Evolutionary conservation across 148 eudicot species (phyloP), one percentile per base, ranked within the genome.

Genomic region (Silene conica): DNA sequence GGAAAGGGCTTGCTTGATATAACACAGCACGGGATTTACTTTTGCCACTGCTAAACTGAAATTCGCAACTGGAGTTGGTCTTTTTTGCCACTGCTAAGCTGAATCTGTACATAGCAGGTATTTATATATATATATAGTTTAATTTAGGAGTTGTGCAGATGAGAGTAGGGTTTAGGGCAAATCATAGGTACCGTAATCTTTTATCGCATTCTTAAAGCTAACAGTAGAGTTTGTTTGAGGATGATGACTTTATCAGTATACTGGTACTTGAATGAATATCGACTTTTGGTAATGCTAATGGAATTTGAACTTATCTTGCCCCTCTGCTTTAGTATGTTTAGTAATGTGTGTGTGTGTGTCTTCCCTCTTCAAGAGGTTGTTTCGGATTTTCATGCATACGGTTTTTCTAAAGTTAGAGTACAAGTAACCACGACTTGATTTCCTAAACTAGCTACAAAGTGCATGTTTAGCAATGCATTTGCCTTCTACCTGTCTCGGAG

Each of bases 101-200:
- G 56, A 67, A 67, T 18, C 6, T 74, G 74, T 74, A 63, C 31
- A 79, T 63, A 45, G 69, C 62, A 58, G 55, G 69, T 48, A 19
- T 14, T n/a, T 73, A 59, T 73, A 54, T 67, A 59, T 73, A 54
- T 67, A 72, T 60, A 8, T 50, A 71, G 72, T 66, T 63, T 54
- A 59, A 34, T 45, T 74, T 79, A 74, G 70, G 63, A 38, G 45
- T 20, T 62, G 77, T 73, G 73, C 71, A 60, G 63, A 31, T 31
- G 34, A 68, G 41, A 25, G 71, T 65, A 77, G 80, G 56, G 55
- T 26, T 26, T 41, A 65, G 70, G 16, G 59, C 21, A 28, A n/a
- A 16, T 41, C 23, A 50, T 66, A 15, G 43, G 69, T 11, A n/a
- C 48, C 38, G 23, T 19, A 41, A 34, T 38, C n/a, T 41, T 5